Base-by-base conservation (phyloP, 164 flowering plant genomes). In the Vitis riparia region DNA sequence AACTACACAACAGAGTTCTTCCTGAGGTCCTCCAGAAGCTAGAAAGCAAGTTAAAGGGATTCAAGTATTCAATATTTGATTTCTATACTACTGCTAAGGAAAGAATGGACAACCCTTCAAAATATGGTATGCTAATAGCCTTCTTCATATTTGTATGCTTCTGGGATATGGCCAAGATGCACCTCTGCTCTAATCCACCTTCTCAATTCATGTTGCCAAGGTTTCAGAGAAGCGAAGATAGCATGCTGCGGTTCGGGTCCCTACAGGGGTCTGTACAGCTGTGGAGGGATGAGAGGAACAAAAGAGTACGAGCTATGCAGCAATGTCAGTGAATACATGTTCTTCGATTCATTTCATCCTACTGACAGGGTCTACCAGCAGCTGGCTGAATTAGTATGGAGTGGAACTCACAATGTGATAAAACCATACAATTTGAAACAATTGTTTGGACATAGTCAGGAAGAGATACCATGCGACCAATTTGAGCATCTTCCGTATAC, bases 61-160 rank as follows among this genome's bases (percentile, higher is more conserved):
- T 62, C 51, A 62, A 62, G 44, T 62, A 62, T 16, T 11, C 51
- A n/a, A 11, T 62, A 2, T 47, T 62, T 27, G 65, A 62, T 62
- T 62, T 16, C 65, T 62, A 32, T n/a, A 29, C 23, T 16, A 50
- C 65, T 1, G 19, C 12, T 3, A 5, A 5, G 15, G 51, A 17
- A 6, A 62, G 50, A 44, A 62, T 62, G 11, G 10, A 5, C 10
- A 37, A 62, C 6, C 65, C 65, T 17, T 32, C 11, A 32, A 11
- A 12, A 37, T 62, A 62, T 47, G 65, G 51, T 62, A 30, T 13
- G 51, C 3, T 47, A 17, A 37, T 6, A 3, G 44, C 44, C 44
- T 6, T 37, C 44, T 37, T 37, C 44, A 37, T 37, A 6, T 37
- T 23, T 37, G 44, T 37, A 37, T 37, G 44, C 44, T 5, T 37